A percentile compares a stretch with the other conserved stretches of the same genome.
Conservation (phyloP, 352 stramenopile genomes). For the Globisporangium cystogenes region DNA sequence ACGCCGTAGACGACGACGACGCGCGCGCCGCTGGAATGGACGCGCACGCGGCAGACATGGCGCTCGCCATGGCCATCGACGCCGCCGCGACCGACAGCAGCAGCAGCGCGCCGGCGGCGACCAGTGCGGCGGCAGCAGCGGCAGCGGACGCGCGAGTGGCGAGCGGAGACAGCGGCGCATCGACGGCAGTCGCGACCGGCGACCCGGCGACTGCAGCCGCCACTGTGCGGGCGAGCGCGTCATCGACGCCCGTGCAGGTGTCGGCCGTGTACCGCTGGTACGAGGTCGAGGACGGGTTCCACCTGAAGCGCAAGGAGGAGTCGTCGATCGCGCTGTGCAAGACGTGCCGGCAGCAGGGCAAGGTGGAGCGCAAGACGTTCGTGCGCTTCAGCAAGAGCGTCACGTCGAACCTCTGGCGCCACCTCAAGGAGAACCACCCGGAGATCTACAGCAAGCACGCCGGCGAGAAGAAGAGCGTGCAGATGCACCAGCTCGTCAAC, state of each 20-base stretch:
- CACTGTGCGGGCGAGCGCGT: too few relatives aligned
- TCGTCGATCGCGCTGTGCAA: slow-evolving; percentile 67
- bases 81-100: neutral
- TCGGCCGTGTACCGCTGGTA: slow-evolving; percentile 81
- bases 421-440: slow-evolving; percentile 80
- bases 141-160: too few relatives aligned
- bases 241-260: slow-evolving; percentile 1
- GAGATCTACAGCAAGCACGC: slow-evolving; percentile 65
- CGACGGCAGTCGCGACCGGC: too few relatives aligned
- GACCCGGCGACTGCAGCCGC: too few relatives aligned
- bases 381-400: slow-evolving; percentile 83
- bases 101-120: neutral
- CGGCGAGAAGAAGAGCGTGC: slow-evolving; percentile 70
- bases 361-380: slow-evolving; percentile 55
- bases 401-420: slow-evolving; percentile 78
- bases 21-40: too few relatives aligned
- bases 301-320: slow-evolving; percentile 62
- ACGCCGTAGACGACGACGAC: neutral
- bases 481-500: slow-evolving; percentile 57
- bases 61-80: neutral
- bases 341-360: slow-evolving; percentile 51
- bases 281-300: slow-evolving; percentile 57
- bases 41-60: neutral
- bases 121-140: too few relatives aligned
- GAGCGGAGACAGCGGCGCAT: slow-evolving; percentile 2